Base-by-base conservation (phyloP, 2,329 filamentous ascomycete species). In the Zymoseptoria crescenta region DNA sequence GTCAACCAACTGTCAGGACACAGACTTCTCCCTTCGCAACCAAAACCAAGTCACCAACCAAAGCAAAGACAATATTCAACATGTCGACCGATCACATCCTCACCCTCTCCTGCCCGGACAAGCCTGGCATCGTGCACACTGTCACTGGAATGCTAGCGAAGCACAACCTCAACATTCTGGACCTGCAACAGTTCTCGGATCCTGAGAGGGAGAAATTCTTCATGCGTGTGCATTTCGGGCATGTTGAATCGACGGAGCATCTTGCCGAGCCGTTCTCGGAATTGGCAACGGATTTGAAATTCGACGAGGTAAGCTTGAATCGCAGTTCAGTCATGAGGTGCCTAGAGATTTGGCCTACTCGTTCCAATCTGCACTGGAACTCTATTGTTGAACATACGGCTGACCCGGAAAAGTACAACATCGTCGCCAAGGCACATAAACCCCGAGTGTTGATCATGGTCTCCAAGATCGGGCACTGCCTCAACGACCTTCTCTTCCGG, bases 401-500 rank as follows among this genome's bases (percentile, higher is more conserved):
- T 45, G 35, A 45, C 35, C n/a, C 35, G 16, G 13, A 16, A 45
- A 13, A 84, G 67, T 91, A 88, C 76, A 81, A 88, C 67, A 81
- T 94, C 67, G 81, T 85, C 13, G 83, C 87, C 3, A 81, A 85
- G 10, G 76, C 84, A 54, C 80, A 85, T 69, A 91, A 91, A 77
- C 86, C 87, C 59, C 83, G 85, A 65, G 86, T 92, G 54, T 79
- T 94, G 68, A 90, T 94, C 79, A 93, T 94, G 89, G 89, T 93
- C 29, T 92, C 88, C 69, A 92, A 92, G 78, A 92, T 91, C 68
- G 89, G 89, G 8, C 89, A 93, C 79, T 93, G 89, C 74, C 79
- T 93, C 56, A 92, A 92, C 74, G 88, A 93, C 74, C 78, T 94
- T 54, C 81, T 94, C 45, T 94, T 91, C 83, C 85, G 89, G 58